phyloP scores from a whole-genome alignment of 805 yeast species.

The Kuraishia molischiana region DNA sequence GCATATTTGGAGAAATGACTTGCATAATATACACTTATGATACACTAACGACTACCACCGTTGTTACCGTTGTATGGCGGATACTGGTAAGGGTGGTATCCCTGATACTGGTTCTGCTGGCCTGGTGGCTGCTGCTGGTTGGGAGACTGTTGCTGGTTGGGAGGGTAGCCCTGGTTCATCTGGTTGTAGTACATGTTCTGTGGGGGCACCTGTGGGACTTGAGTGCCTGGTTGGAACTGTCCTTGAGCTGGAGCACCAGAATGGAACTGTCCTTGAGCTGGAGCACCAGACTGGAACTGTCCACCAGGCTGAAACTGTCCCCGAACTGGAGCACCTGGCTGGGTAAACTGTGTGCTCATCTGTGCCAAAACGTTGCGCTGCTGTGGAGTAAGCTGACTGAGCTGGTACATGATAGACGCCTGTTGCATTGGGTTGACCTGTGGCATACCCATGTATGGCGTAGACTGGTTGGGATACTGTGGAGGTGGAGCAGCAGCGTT shows the following conservation, averaged over 20 bases:
- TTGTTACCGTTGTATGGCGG: constrained; percentile 2
- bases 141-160: too few species aligned
- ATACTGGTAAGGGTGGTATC: constrained; percentile 5
- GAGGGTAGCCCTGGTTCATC: too few species aligned
- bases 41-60: constrained; percentile 1
- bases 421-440: not conserved
- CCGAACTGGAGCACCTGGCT: constrained; percentile 5
- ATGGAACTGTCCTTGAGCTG: too few species aligned
- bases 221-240: too few species aligned
- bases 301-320: too few species aligned
- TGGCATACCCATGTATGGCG: not conserved
- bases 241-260: too few species aligned
- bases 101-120: constrained; percentile 9
- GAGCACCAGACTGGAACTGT: too few species aligned
- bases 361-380: constrained; percentile 2
- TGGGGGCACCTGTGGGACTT: too few species aligned
- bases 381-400: constrained; percentile 7
- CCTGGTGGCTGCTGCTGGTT: constrained; percentile 9
- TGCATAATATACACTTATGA: too few species aligned
- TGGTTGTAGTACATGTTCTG: too few species aligned
- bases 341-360: constrained; percentile 8
- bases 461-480: not conserved
- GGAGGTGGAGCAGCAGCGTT: not conserved
- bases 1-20: too few species aligned
- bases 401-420: constrained; percentile 6